Evolutionary conservation across 306 rosid genomes (phyloP), one percentile per base, ranked within the genome.

Genomic region (Ormosia semicastrata): DNA sequence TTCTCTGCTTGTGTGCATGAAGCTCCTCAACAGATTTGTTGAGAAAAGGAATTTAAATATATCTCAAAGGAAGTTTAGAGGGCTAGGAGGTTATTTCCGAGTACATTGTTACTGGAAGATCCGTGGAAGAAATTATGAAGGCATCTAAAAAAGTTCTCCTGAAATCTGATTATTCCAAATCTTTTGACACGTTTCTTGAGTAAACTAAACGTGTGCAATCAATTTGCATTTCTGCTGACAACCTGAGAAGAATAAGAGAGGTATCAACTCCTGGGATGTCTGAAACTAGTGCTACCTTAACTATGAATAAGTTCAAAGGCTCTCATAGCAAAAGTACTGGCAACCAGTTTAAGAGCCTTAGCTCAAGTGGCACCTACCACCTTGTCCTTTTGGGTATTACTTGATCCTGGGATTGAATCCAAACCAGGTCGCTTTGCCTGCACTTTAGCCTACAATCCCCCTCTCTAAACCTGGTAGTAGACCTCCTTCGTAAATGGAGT

Each of bases 81-180:
- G 89, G 99, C 77, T 95, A 98, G 99, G 98, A 92, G 83, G 98
- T 95, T 81, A 87, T 95, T 83, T 93, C 99, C 11, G 99, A 93
- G 9, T 95, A 93, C 88, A 90, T 95, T 79, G 97, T 97, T 24
- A 93, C 97, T 0, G 91, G 89, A 64, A 93, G 99, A 86, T 88
- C 97, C 13, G 98, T 95, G 40, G 98, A 93, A 82, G 99, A 95
- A 87, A 95, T 95, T 69, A 77, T 95, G 83, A 90, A 90, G 90
- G 99, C 98, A 66, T 90, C 97, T 44, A 93, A 95, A 84, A 90
- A 94, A 0, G 94, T 92, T 66, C 99, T 95, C 77, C 93, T 95
- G 85, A 95, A 95, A 86, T 98, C 98, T 3, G 99, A 95, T 88
- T 85, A 93, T 40, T 63, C 94, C 59, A 95, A 93, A 76, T 97